Conservation (phyloP, 1,139 yeast genomes). For the Wickerhamomyces sp. region DNA sequence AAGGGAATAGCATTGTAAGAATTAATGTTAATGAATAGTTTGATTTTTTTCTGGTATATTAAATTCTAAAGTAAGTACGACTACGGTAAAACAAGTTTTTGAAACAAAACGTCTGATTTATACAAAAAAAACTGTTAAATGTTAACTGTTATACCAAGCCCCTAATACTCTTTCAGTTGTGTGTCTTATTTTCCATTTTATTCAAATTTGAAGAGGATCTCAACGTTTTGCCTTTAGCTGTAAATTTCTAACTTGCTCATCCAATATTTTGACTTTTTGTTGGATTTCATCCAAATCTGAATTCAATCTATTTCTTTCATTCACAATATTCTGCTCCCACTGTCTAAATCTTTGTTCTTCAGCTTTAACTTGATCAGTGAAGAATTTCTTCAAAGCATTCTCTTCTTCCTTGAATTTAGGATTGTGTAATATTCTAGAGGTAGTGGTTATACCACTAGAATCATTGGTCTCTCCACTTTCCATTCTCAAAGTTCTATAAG, state of each 20-base stretch:
- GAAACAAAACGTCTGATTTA: too few relatives aligned
- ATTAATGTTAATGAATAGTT: too few relatives aligned
- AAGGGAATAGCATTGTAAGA: not conserved
- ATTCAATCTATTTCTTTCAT: slow-evolving; percentile 90
- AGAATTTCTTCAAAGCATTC: slow-evolving; percentile 86
- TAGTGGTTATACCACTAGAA: slow-evolving; percentile 35
- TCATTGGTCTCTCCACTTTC: slow-evolving; percentile 44
- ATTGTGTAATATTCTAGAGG: slow-evolving; percentile 49
- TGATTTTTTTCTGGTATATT: too few relatives aligned
- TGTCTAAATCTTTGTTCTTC: slow-evolving; percentile 97
- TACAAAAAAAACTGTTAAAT: not conserved
- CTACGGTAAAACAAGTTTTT: too few relatives aligned
- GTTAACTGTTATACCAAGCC: not conserved
- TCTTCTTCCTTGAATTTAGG: slow-evolving; percentile 97
- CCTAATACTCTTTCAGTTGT: not conserved
- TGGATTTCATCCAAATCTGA: slow-evolving; percentile 92
- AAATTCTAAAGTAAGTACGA: too few relatives aligned
- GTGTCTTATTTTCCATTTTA: too few relatives aligned
- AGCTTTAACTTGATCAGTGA: slow-evolving; percentile 96
- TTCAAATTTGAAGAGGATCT: not conserved
- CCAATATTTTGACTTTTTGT: slow-evolving; percentile 60
- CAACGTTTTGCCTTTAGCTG: slow-evolving; percentile 42
- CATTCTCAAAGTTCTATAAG: slow-evolving; percentile 78
- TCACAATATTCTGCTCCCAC: slow-evolving; percentile 95
- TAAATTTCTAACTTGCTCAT: slow-evolving; percentile 66